These are phyloP conservation scores for Cyclotella choctawhatcheeana DNA, from an alignment of 108 stramenopile species.

Conservation along the genomic window DNA sequence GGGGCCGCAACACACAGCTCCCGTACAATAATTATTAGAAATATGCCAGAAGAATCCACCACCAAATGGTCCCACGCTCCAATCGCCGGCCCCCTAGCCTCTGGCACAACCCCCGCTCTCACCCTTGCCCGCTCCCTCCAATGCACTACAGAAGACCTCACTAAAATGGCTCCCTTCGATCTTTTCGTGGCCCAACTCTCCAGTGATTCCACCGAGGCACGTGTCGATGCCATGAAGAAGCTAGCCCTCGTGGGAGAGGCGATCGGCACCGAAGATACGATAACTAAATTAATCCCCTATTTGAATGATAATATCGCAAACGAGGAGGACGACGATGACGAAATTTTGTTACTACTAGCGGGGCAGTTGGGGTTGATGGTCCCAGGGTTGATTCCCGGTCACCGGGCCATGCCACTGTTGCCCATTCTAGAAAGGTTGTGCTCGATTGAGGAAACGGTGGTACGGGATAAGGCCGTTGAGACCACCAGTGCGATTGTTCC, in stretches of 20 bases:
- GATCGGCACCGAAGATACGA: constrained; percentile 66
- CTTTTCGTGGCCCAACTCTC: constrained; percentile 77
- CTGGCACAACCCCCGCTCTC: constrained; percentile 62
- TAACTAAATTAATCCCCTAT: constrained; percentile 69
- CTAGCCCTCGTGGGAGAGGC: constrained; percentile 81
- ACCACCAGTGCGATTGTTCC: constrained; percentile 67
- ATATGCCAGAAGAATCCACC: background rate
- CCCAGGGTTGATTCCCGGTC: constrained; percentile 63
- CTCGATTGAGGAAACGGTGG: constrained; percentile 94
- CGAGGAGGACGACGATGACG: constrained; percentile 64
- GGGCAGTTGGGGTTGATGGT: constrained; percentile 76
- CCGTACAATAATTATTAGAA: too few species aligned
- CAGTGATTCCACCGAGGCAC: constrained; percentile 70
- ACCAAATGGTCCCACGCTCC: constrained; percentile 37
- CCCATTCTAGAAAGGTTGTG: constrained; percentile 91
- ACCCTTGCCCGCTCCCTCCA: constrained; percentile 75
- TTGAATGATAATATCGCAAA: constrained; percentile 53
- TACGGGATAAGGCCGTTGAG: constrained; percentile 89
- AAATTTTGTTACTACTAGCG: constrained; percentile 76
- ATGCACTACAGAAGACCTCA: constrained; percentile 56
- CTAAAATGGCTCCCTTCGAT: constrained; percentile 70
- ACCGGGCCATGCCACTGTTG: constrained; percentile 68
- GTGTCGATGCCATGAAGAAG: constrained; percentile 89
- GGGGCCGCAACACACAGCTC: too few species aligned
- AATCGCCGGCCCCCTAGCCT: constrained; percentile 53